Conservation (phyloP, 2,329 filamentous ascomycete genomes). For the Mycosphaerella sp. region DNA sequence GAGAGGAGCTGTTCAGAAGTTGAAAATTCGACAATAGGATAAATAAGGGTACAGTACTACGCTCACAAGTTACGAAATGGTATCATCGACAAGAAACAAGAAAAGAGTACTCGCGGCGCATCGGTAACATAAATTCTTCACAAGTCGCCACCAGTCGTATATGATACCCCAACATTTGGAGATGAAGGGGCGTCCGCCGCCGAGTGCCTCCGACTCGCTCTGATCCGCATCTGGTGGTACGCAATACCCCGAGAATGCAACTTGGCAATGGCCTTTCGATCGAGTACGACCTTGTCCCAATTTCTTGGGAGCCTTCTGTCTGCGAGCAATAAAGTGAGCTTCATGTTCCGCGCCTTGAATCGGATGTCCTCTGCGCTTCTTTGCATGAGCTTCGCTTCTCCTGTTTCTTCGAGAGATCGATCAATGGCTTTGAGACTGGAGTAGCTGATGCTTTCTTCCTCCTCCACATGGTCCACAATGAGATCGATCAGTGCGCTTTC, state of each 20-base stretch:
- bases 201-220: neutral
- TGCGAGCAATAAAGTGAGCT: slow-evolving; percentile 39
- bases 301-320: slow-evolving; percentile 37
- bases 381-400: slow-evolving; percentile 28
- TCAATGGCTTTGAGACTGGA: slow-evolving; percentile 39
- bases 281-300: slow-evolving; percentile 41
- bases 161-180: neutral
- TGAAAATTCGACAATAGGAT: too few relatives aligned
- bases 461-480: slow-evolving; percentile 39
- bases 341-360: slow-evolving; percentile 48
- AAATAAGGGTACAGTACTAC: too few relatives aligned
- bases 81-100: too few relatives aligned
- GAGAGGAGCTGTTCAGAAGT: too few relatives aligned
- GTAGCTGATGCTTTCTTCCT: slow-evolving; percentile 40
- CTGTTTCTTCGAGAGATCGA: slow-evolving; percentile 16
- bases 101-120: too few relatives aligned
- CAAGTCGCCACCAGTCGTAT: neutral
- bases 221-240: slow-evolving; percentile 21
- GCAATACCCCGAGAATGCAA: slow-evolving; percentile 28
- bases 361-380: slow-evolving; percentile 46
- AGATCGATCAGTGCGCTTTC: slow-evolving; percentile 43
- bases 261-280: slow-evolving; percentile 35
- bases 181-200: neutral
- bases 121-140: neutral
- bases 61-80: too few relatives aligned